These are phyloP conservation scores for Lithohypha guttulata DNA, from an alignment of 2,329 filamentous ascomycete genomes.

Conservation along the genomic window DNA sequence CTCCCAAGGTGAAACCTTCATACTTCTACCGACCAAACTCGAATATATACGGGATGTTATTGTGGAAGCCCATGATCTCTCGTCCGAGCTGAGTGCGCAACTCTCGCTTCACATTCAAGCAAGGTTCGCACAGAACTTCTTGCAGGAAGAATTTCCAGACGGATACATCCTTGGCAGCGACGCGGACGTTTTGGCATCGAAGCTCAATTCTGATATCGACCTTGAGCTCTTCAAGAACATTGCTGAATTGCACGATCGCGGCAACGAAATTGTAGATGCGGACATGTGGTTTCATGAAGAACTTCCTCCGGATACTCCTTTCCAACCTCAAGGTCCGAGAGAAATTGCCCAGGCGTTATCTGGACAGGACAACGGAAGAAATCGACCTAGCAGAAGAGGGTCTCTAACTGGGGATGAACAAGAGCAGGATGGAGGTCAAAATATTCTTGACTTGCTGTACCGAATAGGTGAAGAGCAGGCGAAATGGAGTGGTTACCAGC, in stretches of 20 bases:
- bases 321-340: slow-evolving; percentile 5
- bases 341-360: slow-evolving; percentile 12
- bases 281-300: slow-evolving; percentile 1
- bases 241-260: background rate
- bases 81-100: slow-evolving; percentile 8
- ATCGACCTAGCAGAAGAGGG: slow-evolving; percentile 16
- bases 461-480: slow-evolving; percentile 91
- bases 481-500: slow-evolving; percentile 75
- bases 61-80: slow-evolving; percentile 8
- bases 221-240: background rate
- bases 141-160: slow-evolving; percentile 17
- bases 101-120: slow-evolving; percentile 16
- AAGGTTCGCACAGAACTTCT: slow-evolving; percentile 17
- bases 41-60: slow-evolving; percentile 10
- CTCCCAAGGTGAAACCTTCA: slow-evolving; percentile 9
- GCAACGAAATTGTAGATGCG: background rate
- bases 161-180: slow-evolving; percentile 19
- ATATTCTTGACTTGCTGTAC: slow-evolving; percentile 75
- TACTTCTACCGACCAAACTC: slow-evolving; percentile 14
- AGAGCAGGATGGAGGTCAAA: slow-evolving; percentile 50
- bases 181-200: slow-evolving; percentile 9
- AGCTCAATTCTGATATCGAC: slow-evolving; percentile 8
- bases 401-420: slow-evolving; percentile 30
- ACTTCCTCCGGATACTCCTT: background rate
- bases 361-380: slow-evolving; percentile 12